These are phyloP conservation scores for Blastocystis sp. DNA, from an alignment of 352 stramenopile genomes.

Conservation along the genomic window DNA sequence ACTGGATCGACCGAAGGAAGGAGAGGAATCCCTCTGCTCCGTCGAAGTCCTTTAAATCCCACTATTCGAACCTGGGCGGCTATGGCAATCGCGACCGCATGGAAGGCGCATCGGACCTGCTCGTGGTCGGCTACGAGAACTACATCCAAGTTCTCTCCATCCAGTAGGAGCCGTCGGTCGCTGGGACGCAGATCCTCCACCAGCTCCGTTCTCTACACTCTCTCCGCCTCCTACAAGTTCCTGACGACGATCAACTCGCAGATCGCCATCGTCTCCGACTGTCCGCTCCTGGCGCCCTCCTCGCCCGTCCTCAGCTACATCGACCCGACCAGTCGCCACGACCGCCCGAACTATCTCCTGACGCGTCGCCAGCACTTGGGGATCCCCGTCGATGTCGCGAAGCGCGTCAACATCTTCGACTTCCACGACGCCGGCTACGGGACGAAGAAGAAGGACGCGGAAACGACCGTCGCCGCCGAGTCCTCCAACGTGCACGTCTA, in stretches of 20 bases:
- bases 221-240: background rate
- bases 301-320: background rate
- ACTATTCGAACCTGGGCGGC: background rate
- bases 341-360: background rate
- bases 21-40: background rate
- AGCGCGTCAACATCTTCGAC: background rate
- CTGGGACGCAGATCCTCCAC: background rate
- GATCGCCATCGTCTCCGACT: background rate
- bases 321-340: background rate
- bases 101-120: background rate
- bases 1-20: background rate
- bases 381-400: background rate
- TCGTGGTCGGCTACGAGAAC: background rate
- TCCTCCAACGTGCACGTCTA: background rate
- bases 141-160: conserved; percentile 5
- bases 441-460: background rate
- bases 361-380: background rate
- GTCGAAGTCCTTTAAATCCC: background rate
- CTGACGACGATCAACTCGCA: conserved; percentile 8
- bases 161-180: background rate
- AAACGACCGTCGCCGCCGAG: background rate
- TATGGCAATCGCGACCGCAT: background rate
- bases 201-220: background rate
- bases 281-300: background rate
- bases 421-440: background rate